A percentile compares a stretch with the other conserved stretches of the same genome.
These are phyloP conservation scores for Magnusiomyces magnusii DNA, from an alignment of 1,139 yeast genomes.

Conservation along the genomic window DNA sequence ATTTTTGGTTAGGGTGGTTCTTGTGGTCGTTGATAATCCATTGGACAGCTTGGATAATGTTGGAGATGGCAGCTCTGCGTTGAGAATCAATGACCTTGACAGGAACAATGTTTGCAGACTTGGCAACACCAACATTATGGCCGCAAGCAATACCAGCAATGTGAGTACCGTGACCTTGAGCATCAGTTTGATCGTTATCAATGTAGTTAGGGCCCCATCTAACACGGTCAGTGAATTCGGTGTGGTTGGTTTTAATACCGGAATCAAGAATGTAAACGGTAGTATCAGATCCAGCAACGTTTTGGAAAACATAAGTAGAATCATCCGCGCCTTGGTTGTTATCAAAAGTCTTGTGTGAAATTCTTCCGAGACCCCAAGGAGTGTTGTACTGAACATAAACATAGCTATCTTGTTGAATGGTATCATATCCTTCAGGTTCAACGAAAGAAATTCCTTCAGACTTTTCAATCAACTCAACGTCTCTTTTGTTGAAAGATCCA, in stretches of 20 bases:
- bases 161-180: slow-evolving; percentile 39
- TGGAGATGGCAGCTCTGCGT: slow-evolving; percentile 30
- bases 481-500: slow-evolving; percentile 22
- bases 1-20: slow-evolving; percentile 65
- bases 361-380: slow-evolving; percentile 55
- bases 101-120: slow-evolving; percentile 38
- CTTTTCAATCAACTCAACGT: slow-evolving; percentile 37
- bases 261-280: slow-evolving; percentile 47
- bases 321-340: slow-evolving; percentile 16
- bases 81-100: slow-evolving; percentile 34
- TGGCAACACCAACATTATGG: slow-evolving; percentile 39
- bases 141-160: slow-evolving; percentile 43
- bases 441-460: slow-evolving; percentile 41
- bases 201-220: slow-evolving; percentile 30
- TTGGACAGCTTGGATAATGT: slow-evolving; percentile 28
- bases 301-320: slow-evolving; percentile 38
- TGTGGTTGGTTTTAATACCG: slow-evolving; percentile 42
- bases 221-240: slow-evolving; percentile 46
- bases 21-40: slow-evolving; percentile 46
- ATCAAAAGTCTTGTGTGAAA: slow-evolving; percentile 33
- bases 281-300: slow-evolving; percentile 45
- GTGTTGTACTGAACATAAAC: slow-evolving; percentile 16
- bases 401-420: slow-evolving; percentile 12
- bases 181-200: slow-evolving; percentile 33
- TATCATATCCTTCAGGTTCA: slow-evolving; percentile 40